Percentiles rank a stretch among this genome's conserved stretches.
Conservation (phyloP, 164 flowering plant genomes). For the Umbilicus rupestris region DNA sequence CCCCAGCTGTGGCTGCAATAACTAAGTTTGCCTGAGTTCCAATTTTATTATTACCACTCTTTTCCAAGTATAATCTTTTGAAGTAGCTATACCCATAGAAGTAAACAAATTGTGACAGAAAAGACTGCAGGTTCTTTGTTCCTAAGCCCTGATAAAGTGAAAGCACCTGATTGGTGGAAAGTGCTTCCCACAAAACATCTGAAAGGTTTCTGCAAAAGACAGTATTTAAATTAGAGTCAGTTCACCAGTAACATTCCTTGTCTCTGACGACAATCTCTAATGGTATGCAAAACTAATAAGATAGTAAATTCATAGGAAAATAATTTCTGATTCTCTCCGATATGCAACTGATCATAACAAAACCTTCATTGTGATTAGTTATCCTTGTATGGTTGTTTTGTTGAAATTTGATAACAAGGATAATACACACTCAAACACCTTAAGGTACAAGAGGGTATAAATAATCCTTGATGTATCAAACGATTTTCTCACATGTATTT, state of each 20-base stretch:
- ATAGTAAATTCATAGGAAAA: no score
- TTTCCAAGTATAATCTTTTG: conserved; percentile 34
- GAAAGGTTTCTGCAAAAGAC: conserved; percentile 25
- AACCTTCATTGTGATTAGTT: neutral
- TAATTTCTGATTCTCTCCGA: no score
- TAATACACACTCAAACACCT: no score
- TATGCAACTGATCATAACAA: neutral
- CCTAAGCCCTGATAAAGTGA: conserved; percentile 44
- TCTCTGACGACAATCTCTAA: neutral
- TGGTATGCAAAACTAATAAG: neutral
- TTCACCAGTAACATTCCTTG: neutral
- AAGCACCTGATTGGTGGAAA: conserved; percentile 26
- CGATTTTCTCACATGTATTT: no score
- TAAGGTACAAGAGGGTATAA: no score
- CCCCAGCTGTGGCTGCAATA: conserved; percentile 49
- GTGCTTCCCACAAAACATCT: conserved; percentile 43
- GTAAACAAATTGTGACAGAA: conserved; percentile 39
- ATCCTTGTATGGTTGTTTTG: no score
- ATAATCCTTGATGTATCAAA: no score
- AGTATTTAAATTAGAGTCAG: neutral
- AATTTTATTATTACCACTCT: conserved; percentile 29
- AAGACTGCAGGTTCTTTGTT: conserved; percentile 44
- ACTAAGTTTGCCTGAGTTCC: conserved; percentile 42
- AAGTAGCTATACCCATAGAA: conserved; percentile 52
- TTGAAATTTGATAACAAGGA: no score